Evolutionary conservation across 148 eudicot species (phyloP).

Genomic region (Rhododendron mucronatum): DNA sequence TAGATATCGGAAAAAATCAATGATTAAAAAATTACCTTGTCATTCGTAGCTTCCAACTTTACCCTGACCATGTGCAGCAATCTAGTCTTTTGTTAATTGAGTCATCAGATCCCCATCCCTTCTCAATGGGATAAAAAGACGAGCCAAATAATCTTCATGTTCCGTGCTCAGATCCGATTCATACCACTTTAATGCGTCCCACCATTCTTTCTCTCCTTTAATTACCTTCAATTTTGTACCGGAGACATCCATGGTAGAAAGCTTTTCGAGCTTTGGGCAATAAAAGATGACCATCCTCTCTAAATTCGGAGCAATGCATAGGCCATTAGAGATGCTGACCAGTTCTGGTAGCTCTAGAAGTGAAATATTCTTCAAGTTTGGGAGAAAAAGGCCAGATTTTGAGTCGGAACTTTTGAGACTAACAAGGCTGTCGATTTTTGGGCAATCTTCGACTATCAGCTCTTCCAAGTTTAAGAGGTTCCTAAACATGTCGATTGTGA

Average conservation of each 20-base stretch:
- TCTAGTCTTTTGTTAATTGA: background rate
- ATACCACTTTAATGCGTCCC: constrained; percentile 15
- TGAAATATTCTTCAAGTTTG: background rate
- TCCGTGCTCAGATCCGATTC: background rate
- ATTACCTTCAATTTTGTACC: background rate
- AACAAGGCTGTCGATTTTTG: constrained; percentile 8
- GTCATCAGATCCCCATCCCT: constrained; percentile 8
- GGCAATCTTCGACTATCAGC: constrained; percentile 15
- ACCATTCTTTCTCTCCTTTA: constrained; percentile 23
- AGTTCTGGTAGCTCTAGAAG: constrained; percentile 11
- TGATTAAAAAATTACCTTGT: background rate
- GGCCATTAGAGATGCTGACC: constrained; percentile 10
- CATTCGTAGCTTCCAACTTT: background rate
- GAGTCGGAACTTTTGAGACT: background rate
- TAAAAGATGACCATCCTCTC: constrained; percentile 9
- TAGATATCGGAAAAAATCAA: background rate
- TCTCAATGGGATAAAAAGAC: constrained; percentile 3
- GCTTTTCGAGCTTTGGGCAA: constrained; percentile 14
- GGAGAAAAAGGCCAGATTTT: background rate
- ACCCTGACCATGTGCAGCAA: background rate
- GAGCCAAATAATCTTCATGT: background rate
- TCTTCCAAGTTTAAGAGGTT: constrained; percentile 10
- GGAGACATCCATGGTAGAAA: background rate
- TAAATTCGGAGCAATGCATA: background rate
- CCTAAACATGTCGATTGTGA: background rate